phyloP scores from a whole-genome alignment of 495 filamentous ascomycete species.

The Aspergillus panamensis region DNA sequence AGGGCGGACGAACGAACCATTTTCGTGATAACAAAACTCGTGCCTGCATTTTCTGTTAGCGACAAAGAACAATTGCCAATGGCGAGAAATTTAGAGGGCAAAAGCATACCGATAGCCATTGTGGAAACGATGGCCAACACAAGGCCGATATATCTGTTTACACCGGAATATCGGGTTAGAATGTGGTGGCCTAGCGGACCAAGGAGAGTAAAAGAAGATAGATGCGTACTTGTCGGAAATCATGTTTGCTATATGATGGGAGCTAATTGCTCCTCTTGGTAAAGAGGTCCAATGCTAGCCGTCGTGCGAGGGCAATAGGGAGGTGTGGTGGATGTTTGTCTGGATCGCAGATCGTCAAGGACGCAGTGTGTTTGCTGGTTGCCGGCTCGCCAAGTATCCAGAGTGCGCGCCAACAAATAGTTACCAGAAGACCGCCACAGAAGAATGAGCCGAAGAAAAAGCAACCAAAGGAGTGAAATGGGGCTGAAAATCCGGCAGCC shows the following conservation, averaged over 20 bases:
- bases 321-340: conserved; percentile 8
- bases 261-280: conserved; percentile 41
- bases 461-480: conserved; percentile 17
- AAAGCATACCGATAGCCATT: conserved; percentile 79
- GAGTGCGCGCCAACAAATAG: conserved; percentile 18
- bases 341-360: conserved; percentile 5
- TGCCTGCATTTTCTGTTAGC: conserved; percentile 48
- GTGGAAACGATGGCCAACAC: conserved; percentile 86
- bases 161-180: conserved; percentile 32
- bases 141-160: conserved; percentile 82
- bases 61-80: conserved; percentile 15
- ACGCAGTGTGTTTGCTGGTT: conserved; percentile 5
- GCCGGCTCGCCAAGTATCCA: conserved; percentile 21
- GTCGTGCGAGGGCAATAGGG: conserved; percentile 9
- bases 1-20: conserved; percentile 56
- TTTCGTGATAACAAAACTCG: conserved; percentile 92
- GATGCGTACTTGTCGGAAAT: conserved; percentile 78
- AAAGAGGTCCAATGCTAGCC: conserved; percentile 39
- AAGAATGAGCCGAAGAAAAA: conserved; percentile 12
- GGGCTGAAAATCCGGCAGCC: conserved; percentile 17
- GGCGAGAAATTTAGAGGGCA: background rate
- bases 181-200: conserved; percentile 15
- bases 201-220: background rate
- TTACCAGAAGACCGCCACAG: conserved; percentile 1
- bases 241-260: conserved; percentile 54